phyloP scores from a whole-genome alignment of 805 yeast genomes.

The Maudiozyma saulgeensis region DNA sequence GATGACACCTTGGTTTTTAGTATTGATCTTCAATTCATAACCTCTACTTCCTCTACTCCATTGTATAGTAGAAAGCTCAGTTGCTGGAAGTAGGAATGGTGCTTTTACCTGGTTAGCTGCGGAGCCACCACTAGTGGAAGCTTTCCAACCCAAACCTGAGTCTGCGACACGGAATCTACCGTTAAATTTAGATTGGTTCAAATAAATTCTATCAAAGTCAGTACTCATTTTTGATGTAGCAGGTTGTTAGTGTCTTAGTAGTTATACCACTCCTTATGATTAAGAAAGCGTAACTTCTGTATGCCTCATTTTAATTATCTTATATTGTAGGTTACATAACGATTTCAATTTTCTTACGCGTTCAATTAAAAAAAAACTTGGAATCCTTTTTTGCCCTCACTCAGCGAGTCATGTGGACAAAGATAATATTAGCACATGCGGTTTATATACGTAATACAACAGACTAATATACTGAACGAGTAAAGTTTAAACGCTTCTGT shows the following conservation, averaged over 20 bases:
- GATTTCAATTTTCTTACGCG: too few relatives aligned
- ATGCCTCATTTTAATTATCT: too few relatives aligned
- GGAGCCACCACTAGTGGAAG: conserved; percentile 34
- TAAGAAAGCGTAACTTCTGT: too few relatives aligned
- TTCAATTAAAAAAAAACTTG: too few relatives aligned
- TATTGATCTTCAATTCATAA: conserved; percentile 78
- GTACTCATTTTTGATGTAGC: conserved; percentile 28
- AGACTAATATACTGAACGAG: too few relatives aligned
- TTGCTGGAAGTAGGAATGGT: conserved; percentile 84
- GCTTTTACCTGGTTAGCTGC: conserved; percentile 41
- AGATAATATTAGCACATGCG: too few relatives aligned
- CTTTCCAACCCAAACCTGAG: conserved; percentile 97
- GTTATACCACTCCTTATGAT: not conserved
- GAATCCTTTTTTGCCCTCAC: too few relatives aligned
- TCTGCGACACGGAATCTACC: conserved; percentile 94
- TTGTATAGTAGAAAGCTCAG: conserved; percentile 64
- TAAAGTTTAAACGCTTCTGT: too few relatives aligned
- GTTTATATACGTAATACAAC: too few relatives aligned
- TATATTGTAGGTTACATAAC: too few relatives aligned
- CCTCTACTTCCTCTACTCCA: conserved; percentile 96
- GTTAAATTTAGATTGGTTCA: conserved; percentile 71
- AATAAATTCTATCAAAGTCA: conserved; percentile 84
- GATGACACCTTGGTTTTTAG: conserved; percentile 78
- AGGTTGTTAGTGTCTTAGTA: not conserved
- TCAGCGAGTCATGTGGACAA: too few relatives aligned